A percentile compares a stretch with the other conserved stretches of the same genome.
Conservation (phyloP, 2,329 filamentous ascomycete genomes). For the Sclerotinia nivalis region DNA sequence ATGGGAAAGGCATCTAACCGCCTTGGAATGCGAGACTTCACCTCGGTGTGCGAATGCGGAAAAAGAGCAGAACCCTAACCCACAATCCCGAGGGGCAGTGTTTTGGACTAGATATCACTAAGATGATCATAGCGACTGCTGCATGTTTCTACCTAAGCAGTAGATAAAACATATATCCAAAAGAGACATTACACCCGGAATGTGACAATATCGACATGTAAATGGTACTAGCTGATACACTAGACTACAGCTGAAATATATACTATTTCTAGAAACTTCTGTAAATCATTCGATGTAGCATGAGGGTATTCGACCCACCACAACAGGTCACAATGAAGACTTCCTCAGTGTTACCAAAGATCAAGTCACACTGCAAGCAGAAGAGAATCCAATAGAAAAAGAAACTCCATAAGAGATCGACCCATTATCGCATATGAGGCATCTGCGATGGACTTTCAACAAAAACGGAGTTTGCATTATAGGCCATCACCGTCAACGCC, state of each 20-base stretch:
- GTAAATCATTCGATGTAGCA: slow-evolving; percentile 9
- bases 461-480: not conserved
- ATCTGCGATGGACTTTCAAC: not conserved
- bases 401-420: not conserved
- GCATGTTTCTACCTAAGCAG: not conserved
- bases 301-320: not conserved
- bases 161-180: not conserved
- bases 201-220: slow-evolving; percentile 6
- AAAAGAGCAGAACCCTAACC: slow-evolving; percentile 8
- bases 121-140: slow-evolving; percentile 1
- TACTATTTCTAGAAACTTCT: slow-evolving; percentile 15
- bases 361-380: not conserved
- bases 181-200: not conserved
- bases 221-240: slow-evolving; percentile 5
- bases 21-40: slow-evolving; percentile 1
- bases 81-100: not conserved
- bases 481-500: not conserved
- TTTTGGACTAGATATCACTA: not conserved
- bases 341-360: not conserved
- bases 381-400: not conserved
- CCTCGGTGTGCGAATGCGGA: slow-evolving; percentile 17
- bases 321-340: slow-evolving; percentile 5
- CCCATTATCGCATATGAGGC: not conserved
- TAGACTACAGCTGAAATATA: not conserved
- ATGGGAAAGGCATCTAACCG: not conserved